Conservation (phyloP, 495 filamentous ascomycete genomes). For the Penicillium bovifimosum region DNA sequence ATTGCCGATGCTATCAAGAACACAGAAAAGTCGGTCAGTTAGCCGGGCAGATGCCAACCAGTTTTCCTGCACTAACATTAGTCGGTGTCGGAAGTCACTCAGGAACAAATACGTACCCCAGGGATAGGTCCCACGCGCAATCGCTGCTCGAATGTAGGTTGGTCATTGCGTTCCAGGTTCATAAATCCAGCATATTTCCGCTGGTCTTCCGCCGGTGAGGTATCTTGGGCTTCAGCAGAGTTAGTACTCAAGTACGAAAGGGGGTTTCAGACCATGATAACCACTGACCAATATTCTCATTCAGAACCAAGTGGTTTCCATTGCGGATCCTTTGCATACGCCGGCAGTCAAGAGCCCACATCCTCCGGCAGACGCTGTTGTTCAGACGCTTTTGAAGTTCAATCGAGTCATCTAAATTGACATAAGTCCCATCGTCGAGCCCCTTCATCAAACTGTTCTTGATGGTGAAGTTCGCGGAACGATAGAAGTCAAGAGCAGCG, state of each 20-base stretch:
- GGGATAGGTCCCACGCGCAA: constrained; percentile 39
- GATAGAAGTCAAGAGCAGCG: constrained; percentile 39
- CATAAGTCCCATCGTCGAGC: constrained; percentile 35
- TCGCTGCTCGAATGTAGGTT: constrained; percentile 38
- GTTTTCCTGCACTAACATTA: constrained; percentile 23
- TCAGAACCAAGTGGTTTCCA: constrained; percentile 30
- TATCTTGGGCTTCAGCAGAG: constrained; percentile 25
- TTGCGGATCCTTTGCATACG: constrained; percentile 39
- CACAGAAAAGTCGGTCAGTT: constrained; percentile 33
- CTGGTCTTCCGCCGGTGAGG: constrained; percentile 26
- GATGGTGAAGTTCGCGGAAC: constrained; percentile 31
- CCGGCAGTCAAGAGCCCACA: constrained; percentile 38
- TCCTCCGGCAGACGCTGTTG: constrained; percentile 38
- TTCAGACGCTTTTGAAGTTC: constrained; percentile 32
- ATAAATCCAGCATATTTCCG: constrained; percentile 40
- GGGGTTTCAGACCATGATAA: not conserved
- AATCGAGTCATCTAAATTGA: constrained; percentile 38
- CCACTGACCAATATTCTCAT: constrained; percentile 36
- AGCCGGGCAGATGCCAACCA: constrained; percentile 36
- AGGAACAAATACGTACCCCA: constrained; percentile 22
- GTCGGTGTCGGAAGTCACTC: not conserved
- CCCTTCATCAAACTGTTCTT: constrained; percentile 30
- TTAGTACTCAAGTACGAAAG: constrained; percentile 2
- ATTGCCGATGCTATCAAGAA: constrained; percentile 27
- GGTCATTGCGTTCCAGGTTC: constrained; percentile 37